A percentile compares a stretch with the other conserved stretches of the same genome.
phyloP scores from a whole-genome alignment of 352 stramenopile species.

The Phytopythium delawarense region DNA sequence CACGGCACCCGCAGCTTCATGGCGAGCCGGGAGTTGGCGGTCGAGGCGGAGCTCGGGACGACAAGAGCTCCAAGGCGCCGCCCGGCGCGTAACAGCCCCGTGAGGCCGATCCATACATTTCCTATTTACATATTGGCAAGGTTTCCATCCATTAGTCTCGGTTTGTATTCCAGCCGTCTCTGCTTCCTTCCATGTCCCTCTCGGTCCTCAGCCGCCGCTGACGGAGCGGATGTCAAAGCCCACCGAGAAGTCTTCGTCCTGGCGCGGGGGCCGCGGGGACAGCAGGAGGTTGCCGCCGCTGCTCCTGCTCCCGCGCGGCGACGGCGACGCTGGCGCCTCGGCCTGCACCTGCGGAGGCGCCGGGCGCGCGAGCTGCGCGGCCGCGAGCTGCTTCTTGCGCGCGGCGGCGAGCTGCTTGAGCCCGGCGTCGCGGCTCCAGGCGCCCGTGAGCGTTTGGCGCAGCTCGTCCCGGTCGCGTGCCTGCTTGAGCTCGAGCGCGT shows the following conservation, averaged over 20 bases:
- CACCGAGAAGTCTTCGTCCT: constrained; percentile 57
- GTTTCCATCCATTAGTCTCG: neutral
- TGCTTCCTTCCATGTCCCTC: neutral
- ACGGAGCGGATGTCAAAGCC: constrained; percentile 70
- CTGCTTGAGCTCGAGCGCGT: constrained; percentile 57
- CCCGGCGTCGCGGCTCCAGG: constrained; percentile 55
- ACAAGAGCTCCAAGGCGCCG: neutral
- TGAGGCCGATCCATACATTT: neutral
- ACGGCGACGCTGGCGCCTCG: neutral
- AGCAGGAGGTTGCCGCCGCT: constrained; percentile 18
- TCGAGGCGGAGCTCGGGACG: neutral
- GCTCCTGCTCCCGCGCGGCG: constrained; percentile 12
- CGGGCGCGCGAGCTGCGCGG: constrained; percentile 31
- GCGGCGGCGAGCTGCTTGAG: constrained; percentile 62
- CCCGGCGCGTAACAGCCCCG: neutral
- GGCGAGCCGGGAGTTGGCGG: neutral
- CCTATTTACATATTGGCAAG: constrained; percentile 1
- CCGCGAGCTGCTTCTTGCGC: constrained; percentile 57
- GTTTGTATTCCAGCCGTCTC: neutral
- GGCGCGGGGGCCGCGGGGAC: neutral
- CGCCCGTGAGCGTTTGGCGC: constrained; percentile 50
- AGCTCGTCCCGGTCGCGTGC: constrained; percentile 44
- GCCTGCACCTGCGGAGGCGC: neutral
- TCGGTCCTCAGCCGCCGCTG: constrained; percentile 19
- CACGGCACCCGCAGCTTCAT: neutral